These are phyloP conservation scores for Nepenthes gracilis DNA, from an alignment of 148 eudicot species.

Conservation along the genomic window DNA sequence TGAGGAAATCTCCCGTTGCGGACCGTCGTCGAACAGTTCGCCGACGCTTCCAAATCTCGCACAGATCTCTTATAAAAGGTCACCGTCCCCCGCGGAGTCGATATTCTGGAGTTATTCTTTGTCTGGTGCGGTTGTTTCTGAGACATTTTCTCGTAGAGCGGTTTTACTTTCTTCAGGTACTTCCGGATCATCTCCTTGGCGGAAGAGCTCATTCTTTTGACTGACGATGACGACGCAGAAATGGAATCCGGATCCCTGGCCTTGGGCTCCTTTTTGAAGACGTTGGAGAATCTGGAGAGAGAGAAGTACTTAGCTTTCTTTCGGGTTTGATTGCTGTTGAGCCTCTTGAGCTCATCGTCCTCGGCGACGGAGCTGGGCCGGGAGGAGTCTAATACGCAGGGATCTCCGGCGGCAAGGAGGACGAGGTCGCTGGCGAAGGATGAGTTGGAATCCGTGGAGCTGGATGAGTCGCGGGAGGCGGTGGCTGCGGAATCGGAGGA, in stretches of 20 bases:
- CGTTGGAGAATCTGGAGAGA: slow-evolving; percentile 56
- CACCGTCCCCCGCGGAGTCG: slow-evolving; percentile 2
- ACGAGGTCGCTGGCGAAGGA: slow-evolving; percentile 30
- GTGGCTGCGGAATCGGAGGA: slow-evolving; percentile 34
- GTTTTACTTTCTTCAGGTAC: slow-evolving; percentile 78
- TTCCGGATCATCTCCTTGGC: slow-evolving; percentile 68
- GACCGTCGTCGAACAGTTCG: neutral
- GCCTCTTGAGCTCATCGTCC: neutral
- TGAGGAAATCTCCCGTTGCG: slow-evolving; percentile 9
- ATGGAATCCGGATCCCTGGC: neutral
- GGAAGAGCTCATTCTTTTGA: slow-evolving; percentile 31
- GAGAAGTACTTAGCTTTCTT: slow-evolving; percentile 41
- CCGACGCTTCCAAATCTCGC: neutral
- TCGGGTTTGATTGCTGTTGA: neutral
- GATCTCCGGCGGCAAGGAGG: slow-evolving; percentile 43
- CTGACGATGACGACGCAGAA: slow-evolving; percentile 8
- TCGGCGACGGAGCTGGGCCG: slow-evolving; percentile 25
- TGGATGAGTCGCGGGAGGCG: slow-evolving; percentile 25
- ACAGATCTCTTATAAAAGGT: neutral
- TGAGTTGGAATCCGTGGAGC: slow-evolving; percentile 34
- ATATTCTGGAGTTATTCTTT: neutral
- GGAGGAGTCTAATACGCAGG: slow-evolving; percentile 41
- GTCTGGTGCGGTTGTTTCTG: slow-evolving; percentile 16
- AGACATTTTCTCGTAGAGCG: slow-evolving; percentile 62
- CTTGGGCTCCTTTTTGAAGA: slow-evolving; percentile 42